Base-by-base conservation (phyloP, 1,284 basidiomycete species). In the Lignosus rhinocerotis region DNA sequence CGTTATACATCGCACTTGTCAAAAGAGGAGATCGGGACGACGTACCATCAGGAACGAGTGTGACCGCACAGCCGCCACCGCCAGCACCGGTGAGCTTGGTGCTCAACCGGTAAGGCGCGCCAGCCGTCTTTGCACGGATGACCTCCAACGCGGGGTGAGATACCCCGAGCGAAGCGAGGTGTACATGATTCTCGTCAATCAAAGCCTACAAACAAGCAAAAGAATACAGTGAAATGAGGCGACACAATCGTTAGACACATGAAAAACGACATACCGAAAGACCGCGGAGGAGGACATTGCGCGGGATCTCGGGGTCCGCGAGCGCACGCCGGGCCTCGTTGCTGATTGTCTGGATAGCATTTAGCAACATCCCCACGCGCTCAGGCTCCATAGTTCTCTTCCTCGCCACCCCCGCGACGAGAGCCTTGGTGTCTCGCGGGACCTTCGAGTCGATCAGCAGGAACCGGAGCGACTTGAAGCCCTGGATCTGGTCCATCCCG, bases 81-180 rank as follows among this genome's bases (percentile, higher is more conserved):
- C 97, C 97, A 2, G 97, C 96, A 42, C 97, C 97, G 2, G 97
- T 99, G 54, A 99, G 76, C 79, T 99, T 99, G n/a, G 96, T 98
- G 64, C 88, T 87, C 48, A 99, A 79, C 6, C 76, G 77, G 74
- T 89, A 92, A 7, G 87, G 87, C 61, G 77, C 69, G 14, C 78
- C 77, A 4, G 79, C 75, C 0, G 94, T 94, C 67, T 83, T 86
- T 33, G 79, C 76, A 54, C 89, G 86, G 66, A 98, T 94, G 41
- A 81, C 77, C 74, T 99, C 97, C 51, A 99, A 78, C 1, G 89
- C 78, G 5, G 92, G 86, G 73, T 99, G 97, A 1, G 93, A 94
- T 25, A 99, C 97, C n/a, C 90, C 92, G n/a, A 99, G 81, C 11
- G 85, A 80, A 34, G 88, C 87, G 16, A 99, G 86, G 66, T 96